These are phyloP conservation scores for Epichloe sp. DNA, from an alignment of 2,329 filamentous ascomycete species.

Conservation along the genomic window DNA sequence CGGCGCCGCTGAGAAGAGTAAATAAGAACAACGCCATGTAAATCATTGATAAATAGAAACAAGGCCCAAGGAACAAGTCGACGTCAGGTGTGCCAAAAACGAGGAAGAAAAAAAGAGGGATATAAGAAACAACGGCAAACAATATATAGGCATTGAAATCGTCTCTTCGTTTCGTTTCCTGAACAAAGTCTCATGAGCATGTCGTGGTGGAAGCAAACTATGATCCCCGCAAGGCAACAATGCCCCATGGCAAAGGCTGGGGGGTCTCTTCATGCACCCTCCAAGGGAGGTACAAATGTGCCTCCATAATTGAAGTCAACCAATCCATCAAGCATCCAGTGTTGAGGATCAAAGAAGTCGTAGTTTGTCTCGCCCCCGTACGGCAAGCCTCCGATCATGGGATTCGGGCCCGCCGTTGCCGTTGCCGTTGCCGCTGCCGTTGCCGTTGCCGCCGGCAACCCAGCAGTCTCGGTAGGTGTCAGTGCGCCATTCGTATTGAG, in stretches of 20 bases:
- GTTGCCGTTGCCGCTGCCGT: too few species aligned
- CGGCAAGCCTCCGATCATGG: conserved; percentile 35
- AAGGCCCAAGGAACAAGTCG: too few species aligned
- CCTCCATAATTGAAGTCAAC: conserved; percentile 60
- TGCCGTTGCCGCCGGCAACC: conserved; percentile 21
- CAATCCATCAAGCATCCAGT: conserved; percentile 84
- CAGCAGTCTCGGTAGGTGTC: conserved; percentile 34
- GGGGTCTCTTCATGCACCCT: conserved; percentile 31
- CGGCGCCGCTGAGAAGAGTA: too few species aligned
- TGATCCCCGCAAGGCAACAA: background rate
- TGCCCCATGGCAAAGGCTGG: background rate
- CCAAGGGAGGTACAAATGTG: conserved; percentile 40
- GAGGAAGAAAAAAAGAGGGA: too few species aligned
- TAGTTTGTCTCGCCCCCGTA: conserved; percentile 58
- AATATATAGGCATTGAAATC: too few species aligned
- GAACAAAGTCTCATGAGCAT: too few species aligned
- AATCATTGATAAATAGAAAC: too few species aligned
- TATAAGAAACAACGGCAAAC: too few species aligned
- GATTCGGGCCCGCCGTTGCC: conserved; percentile 21
- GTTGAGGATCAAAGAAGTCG: conserved; percentile 83
- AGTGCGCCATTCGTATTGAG: conserved; percentile 37
- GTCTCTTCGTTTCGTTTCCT: too few species aligned
- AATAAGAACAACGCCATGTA: too few species aligned
- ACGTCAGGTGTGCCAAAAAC: too few species aligned
- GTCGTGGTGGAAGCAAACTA: too few species aligned